Percentiles rank a stretch among this genome's conserved stretches.
Conservation (phyloP, 176 grass and related monocot genomes). For the Rhynchospora tenuis region DNA sequence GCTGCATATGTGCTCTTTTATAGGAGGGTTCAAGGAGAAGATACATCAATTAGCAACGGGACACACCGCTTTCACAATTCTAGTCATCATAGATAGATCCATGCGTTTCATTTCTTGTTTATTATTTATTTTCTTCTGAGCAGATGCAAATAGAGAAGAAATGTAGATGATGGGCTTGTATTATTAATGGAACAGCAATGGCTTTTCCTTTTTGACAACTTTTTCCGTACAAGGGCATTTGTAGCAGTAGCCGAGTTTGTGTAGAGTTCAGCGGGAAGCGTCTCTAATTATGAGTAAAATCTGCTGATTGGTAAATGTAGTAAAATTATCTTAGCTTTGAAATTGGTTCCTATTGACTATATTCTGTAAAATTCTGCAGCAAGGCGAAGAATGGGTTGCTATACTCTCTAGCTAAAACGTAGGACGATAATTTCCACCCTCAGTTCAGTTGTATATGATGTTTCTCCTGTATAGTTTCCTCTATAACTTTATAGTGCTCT, state of each 20-base stretch:
- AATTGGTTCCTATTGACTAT: not conserved
- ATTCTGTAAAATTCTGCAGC: not conserved
- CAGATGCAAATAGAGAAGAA: slow-evolving; percentile 14
- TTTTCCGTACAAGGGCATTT: not conserved
- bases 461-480: no score
- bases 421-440: no score
- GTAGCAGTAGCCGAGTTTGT: not conserved
- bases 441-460: no score
- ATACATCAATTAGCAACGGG: slow-evolving; percentile 50
- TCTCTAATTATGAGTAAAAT: not conserved
- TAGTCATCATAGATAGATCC: slow-evolving; percentile 40
- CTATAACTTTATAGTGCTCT: no score
- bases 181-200: slow-evolving; percentile 6
- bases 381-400: not conserved
- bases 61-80: slow-evolving; percentile 44
- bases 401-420: no score
- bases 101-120: slow-evolving; percentile 25
- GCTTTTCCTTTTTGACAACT: not conserved
- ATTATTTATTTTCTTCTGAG: slow-evolving; percentile 3
- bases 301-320: not conserved
- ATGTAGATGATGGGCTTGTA: slow-evolving; percentile 20
- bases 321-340: not conserved
- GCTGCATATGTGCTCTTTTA: slow-evolving; percentile 98
- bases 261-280: not conserved
- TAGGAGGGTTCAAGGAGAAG: slow-evolving; percentile 59